Conservation (phyloP, 2,329 filamentous ascomycete species). For the Phialemoniopsis sp. region DNA sequence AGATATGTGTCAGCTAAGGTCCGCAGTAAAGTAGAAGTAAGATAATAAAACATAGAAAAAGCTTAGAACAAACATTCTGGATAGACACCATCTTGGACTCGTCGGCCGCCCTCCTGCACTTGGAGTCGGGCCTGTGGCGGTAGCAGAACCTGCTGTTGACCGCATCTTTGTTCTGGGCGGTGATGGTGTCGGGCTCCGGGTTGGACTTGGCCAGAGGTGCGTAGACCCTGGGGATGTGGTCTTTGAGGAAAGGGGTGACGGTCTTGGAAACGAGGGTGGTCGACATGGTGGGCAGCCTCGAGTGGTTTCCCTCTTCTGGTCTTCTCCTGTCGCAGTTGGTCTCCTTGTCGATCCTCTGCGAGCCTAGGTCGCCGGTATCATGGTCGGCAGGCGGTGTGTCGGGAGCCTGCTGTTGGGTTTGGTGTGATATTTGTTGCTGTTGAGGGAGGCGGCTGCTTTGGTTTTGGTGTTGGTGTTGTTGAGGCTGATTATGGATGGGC, state of each 20-base stretch:
- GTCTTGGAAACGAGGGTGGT: slow-evolving; percentile 70
- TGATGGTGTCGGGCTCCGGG: slow-evolving; percentile 32
- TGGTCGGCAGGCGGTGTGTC: neutral
- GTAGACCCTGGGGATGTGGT: slow-evolving; percentile 87
- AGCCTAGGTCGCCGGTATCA: neutral
- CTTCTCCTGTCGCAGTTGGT: slow-evolving; percentile 48
- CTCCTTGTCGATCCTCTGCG: slow-evolving; percentile 15
- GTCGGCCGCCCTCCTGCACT: slow-evolving; percentile 88
- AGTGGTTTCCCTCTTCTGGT: slow-evolving; percentile 43
- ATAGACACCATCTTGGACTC: slow-evolving; percentile 95
- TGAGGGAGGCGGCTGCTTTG: no score
- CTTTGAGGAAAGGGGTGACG: slow-evolving; percentile 81
- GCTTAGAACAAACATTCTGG: slow-evolving; percentile 62
- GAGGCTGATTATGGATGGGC: slow-evolving; percentile 1
- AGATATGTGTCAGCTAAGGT: slow-evolving; percentile 15
- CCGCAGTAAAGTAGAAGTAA: neutral
- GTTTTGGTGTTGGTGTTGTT: neutral
- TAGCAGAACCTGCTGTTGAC: slow-evolving; percentile 90
- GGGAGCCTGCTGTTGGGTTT: neutral
- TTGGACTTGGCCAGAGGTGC: slow-evolving; percentile 65
- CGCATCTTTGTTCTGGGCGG: slow-evolving; percentile 43
- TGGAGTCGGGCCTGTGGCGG: slow-evolving; percentile 87
- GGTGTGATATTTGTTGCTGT: no score
- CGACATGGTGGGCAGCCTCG: slow-evolving; percentile 52
- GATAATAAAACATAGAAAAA: neutral